Percentiles rank a stretch among this genome's conserved stretches.
Conservation (phyloP, 2,329 filamentous ascomycete species). For the Dothistroma septosporum region DNA sequence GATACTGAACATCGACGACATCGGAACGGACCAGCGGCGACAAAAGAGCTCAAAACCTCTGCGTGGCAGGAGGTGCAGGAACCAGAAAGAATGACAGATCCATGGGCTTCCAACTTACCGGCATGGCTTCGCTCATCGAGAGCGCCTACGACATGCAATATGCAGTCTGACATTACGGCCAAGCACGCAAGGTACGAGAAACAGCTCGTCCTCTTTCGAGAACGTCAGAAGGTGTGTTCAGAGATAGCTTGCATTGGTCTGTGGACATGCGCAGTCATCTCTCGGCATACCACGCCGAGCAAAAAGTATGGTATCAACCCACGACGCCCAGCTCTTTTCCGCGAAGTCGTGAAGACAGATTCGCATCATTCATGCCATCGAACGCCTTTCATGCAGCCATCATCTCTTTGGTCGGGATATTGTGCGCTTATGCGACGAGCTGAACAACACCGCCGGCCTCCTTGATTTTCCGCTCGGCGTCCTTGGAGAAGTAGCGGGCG, state of each 20-base stretch:
- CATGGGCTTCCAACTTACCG: neutral
- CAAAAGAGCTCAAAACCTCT: too few species aligned
- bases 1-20: too few species aligned
- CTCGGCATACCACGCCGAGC: conserved; percentile 51
- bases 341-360: conserved; percentile 7
- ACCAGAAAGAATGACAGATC: neutral
- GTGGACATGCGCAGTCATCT: conserved; percentile 42
- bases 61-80: too few species aligned
- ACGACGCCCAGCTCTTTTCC: conserved; percentile 17
- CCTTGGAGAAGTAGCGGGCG: conserved; percentile 89
- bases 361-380: conserved; percentile 12
- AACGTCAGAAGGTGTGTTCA: conserved; percentile 48
- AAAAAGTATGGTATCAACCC: conserved; percentile 28
- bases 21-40: too few species aligned
- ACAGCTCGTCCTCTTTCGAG: conserved; percentile 31
- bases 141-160: neutral
- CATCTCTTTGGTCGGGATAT: conserved; percentile 7
- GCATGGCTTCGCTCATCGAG: neutral
- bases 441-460: conserved; percentile 94
- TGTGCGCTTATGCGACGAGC: conserved; percentile 73
- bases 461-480: conserved; percentile 98
- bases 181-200: conserved; percentile 7
- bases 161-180: neutral
- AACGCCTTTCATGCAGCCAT: conserved; percentile 18
- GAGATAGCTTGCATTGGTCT: conserved; percentile 46